phyloP scores from a whole-genome alignment of 352 stramenopile genomes.

The Pythium aquatile region DNA sequence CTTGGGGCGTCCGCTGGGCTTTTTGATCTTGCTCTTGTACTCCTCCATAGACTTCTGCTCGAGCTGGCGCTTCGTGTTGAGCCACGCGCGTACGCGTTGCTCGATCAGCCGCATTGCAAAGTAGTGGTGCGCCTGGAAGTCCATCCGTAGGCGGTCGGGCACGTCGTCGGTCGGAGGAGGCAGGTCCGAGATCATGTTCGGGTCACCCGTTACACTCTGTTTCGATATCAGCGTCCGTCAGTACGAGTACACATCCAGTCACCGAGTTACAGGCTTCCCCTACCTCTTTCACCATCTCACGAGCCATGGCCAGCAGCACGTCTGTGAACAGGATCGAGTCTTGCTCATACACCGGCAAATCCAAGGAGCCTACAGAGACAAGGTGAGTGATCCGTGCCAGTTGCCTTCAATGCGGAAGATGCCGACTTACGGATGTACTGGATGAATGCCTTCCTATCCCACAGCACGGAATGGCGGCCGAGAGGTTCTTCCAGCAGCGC shows the following conservation, averaged over 20 bases:
- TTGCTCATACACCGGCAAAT: constrained; percentile 81
- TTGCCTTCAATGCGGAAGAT: too few relatives aligned
- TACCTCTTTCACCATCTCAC: constrained; percentile 81
- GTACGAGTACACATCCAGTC: not conserved
- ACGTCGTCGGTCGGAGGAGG: constrained; percentile 33
- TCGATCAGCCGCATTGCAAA: constrained; percentile 65
- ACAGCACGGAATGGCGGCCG: constrained; percentile 45
- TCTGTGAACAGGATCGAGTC: constrained; percentile 86
- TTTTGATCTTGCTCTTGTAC: constrained; percentile 88
- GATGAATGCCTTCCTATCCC: constrained; percentile 50
- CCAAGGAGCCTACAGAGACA: constrained; percentile 41
- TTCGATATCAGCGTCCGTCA: not conserved
- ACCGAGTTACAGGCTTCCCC: constrained; percentile 2
- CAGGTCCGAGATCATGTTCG: constrained; percentile 47
- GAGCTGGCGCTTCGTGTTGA: constrained; percentile 65
- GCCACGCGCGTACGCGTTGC: constrained; percentile 51
- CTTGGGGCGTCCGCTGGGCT: constrained; percentile 68
- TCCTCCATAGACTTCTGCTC: constrained; percentile 76
- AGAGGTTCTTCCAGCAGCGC: constrained; percentile 76
- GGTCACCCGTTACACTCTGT: constrained; percentile 32
- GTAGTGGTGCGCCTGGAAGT: constrained; percentile 69
- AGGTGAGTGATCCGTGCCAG: not conserved
- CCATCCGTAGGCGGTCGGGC: constrained; percentile 38
- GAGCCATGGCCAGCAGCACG: constrained; percentile 77
- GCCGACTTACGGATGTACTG: constrained; percentile 52